Evolutionary conservation across 345 rosid genomes (phyloP), one percentile per base, ranked within the genome.

Genomic region (Abelmoschus esculentus): DNA sequence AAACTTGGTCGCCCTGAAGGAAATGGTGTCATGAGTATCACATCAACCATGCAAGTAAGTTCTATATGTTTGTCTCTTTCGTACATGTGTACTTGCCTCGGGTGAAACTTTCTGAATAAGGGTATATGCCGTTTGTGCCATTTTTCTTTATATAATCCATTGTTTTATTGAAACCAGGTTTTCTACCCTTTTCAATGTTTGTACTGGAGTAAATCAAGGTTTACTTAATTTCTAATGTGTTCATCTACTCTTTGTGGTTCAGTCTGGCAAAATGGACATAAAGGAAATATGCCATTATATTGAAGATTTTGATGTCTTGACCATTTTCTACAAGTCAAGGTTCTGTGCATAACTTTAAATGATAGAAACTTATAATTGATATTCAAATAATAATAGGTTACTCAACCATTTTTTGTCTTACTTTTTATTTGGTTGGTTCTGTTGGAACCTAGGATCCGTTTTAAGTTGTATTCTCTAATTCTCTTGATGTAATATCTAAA

Each of bases 1-100:
- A 92, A 87, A 88, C 90, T 96, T 76, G 93, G 98, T 58, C 98
- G 98, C 28, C 91, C 90, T 49, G 98, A 81, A 62, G 85, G 68
- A 59, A 72, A 75, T 79, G 98, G 98, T 55, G 38, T 71, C 17
- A 92, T 90, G 96, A 77, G 81, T 71, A 82, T 81, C 31, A 89
- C 99, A 28, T 79, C 99, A 32, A 90, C 98, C 36, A 86, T 91
- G 91, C 83, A 88, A 70, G 98, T 91, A 74, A 84, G 90, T 11
- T 66, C 8, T 59, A 32, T 59, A 7, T 10, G 14, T 19, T 52
- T 76, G 18, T 49, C 50, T 3, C 34, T 42, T 18, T 9, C 11
- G 13, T 8, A 11, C 13, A 17, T 34, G 10, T 6, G 19, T 66
- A 4, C 32, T 10, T 36, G 29, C 6, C 47, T 68, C 34, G 28